Evolutionary conservation across 1,284 basidiomycete genomes (phyloP).

Genomic region (Ceratobasidium sp.): DNA sequence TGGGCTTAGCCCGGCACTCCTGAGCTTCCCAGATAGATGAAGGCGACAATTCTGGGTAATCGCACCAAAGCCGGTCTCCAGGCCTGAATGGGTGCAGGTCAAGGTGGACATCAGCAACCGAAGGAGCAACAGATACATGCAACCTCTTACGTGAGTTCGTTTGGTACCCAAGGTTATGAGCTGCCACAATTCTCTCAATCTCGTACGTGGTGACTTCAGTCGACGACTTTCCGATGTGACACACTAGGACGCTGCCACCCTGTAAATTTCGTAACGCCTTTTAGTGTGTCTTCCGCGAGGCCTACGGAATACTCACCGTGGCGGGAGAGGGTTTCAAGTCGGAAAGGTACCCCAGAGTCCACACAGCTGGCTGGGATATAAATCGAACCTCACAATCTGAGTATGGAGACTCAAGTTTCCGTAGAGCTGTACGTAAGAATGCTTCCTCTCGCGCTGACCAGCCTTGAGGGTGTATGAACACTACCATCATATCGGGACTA

Average conservation of each 20-base stretch:
- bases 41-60: slow-evolving; percentile 1
- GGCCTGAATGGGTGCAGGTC: slow-evolving; percentile 6
- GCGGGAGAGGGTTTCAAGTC: no score
- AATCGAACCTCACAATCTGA: slow-evolving; percentile 26
- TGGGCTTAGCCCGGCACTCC: not conserved
- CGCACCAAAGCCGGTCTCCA: slow-evolving; percentile 25
- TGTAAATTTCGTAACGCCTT: no score
- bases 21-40: not conserved
- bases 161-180: slow-evolving; percentile 11
- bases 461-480: slow-evolving; percentile 41
- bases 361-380: slow-evolving; percentile 45
- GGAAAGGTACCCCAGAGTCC: slow-evolving; percentile 46
- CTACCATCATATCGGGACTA: slow-evolving; percentile 15
- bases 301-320: slow-evolving; percentile 15
- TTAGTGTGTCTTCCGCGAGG: slow-evolving; percentile 15
- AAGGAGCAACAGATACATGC: slow-evolving; percentile 8
- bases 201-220: slow-evolving; percentile 31
- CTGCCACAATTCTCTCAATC: not conserved
- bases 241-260: no score
- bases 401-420: not conserved
- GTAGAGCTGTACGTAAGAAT: slow-evolving; percentile 21
- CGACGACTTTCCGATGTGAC: no score
- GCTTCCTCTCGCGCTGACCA: slow-evolving; percentile 32
- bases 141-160: slow-evolving; percentile 27
- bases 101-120: not conserved